Percentiles rank a stretch among this genome's conserved stretches.
phyloP scores from a whole-genome alignment of 768 basidiomycete species.

The Boletus tomentosulus region DNA sequence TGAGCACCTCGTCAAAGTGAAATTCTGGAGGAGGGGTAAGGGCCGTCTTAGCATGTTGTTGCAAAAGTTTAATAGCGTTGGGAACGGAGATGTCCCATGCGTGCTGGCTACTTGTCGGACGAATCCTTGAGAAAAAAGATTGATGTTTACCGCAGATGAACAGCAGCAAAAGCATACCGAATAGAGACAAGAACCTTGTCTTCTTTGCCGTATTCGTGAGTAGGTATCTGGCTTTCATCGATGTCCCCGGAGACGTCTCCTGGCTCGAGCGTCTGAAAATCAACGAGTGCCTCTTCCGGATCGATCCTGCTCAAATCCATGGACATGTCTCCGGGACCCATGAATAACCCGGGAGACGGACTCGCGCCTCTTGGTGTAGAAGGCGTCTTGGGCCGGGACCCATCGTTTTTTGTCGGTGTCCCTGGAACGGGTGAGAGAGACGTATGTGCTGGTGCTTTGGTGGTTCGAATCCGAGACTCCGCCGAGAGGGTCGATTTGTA shows the following conservation, averaged over 20 bases:
- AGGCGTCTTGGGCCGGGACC: constrained; percentile 49
- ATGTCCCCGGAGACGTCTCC: constrained; percentile 67
- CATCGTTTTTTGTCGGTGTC: constrained; percentile 47
- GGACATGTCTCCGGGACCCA: constrained; percentile 46
- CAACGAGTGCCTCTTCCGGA: constrained; percentile 72
- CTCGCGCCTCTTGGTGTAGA: constrained; percentile 51
- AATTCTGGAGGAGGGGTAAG: constrained; percentile 45
- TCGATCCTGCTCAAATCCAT: constrained; percentile 77
- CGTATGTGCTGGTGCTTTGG: constrained; percentile 27
- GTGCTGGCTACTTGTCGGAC: constrained; percentile 46
- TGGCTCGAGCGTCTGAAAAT: constrained; percentile 66
- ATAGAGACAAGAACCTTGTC: constrained; percentile 88
- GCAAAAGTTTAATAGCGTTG: constrained; percentile 59
- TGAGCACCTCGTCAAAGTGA: constrained; percentile 72
- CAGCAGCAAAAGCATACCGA: constrained; percentile 40
- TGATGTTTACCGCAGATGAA: no score
- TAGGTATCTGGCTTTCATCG: constrained; percentile 50
- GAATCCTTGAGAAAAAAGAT: constrained; percentile 42
- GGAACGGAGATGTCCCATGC: constrained; percentile 53
- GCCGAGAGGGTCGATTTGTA: constrained; percentile 61
- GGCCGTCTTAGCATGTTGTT: constrained; percentile 48
- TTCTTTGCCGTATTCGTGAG: constrained; percentile 57
- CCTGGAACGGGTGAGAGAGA: constrained; percentile 47
- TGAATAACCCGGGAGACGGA: constrained; percentile 38
- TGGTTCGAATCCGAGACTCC: constrained; percentile 32